Percentiles rank a stretch among this genome's conserved stretches.
These are phyloP conservation scores for Claviceps lovelessii DNA, from an alignment of 2,329 filamentous ascomycete species.

Conservation along the genomic window DNA sequence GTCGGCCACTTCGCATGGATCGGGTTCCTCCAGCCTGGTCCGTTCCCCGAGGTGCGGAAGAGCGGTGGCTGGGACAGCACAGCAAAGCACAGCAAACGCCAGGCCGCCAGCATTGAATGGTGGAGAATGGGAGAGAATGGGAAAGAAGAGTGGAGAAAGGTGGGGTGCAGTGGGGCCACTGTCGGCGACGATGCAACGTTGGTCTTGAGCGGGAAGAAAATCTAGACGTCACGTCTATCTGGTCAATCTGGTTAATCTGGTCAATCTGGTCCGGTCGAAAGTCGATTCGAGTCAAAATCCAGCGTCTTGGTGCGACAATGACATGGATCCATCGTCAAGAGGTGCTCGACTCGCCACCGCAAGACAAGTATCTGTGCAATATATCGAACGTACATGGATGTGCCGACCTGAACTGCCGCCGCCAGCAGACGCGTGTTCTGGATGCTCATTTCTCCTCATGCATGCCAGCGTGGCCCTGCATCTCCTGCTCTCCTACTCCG, in stretches of 20 bases:
- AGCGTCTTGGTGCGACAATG: not conserved
- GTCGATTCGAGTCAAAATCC: not conserved
- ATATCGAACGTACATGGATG: too few relatives aligned
- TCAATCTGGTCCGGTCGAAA: too few relatives aligned
- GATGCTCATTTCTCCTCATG: not conserved
- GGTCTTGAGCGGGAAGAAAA: too few relatives aligned
- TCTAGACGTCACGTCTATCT: not conserved
- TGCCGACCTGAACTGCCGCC: too few relatives aligned
- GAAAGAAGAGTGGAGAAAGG: too few relatives aligned
- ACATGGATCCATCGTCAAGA: not conserved
- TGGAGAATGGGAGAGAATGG: too few relatives aligned
- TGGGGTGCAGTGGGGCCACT: too few relatives aligned
- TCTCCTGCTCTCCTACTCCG: not conserved
- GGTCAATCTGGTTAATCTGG: not conserved
- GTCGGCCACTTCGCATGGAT: not conserved
- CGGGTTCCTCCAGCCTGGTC: not conserved
- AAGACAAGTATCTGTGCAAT: not conserved
- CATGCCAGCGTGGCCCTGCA: not conserved
- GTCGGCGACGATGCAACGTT: too few relatives aligned
- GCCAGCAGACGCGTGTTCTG: too few relatives aligned
- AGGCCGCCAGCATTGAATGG: not conserved
- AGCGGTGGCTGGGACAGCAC: not conserved
- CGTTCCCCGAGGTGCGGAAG: not conserved
- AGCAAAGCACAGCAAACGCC: not conserved
- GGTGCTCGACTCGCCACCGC: not conserved